Evolutionary conservation across 208 protist species (phyloP).

Genomic region (Dictyostelium gargantuum): DNA sequence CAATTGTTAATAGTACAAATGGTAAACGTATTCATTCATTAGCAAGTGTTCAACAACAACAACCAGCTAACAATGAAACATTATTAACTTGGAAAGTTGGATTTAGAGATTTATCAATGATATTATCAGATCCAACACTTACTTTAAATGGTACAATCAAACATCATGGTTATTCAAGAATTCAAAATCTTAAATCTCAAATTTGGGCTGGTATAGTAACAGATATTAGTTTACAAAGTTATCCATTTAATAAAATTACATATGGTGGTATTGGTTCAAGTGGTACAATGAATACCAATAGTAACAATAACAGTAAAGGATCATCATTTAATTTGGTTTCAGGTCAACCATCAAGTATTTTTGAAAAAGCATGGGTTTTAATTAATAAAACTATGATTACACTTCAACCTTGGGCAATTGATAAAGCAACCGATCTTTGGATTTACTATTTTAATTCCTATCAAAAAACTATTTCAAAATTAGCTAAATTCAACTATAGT

Average conservation of each 20-base stretch:
- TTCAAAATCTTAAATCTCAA: slow-evolving; percentile 32
- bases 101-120: slow-evolving; percentile 12
- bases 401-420: slow-evolving; percentile 62
- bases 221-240: slow-evolving; percentile 26
- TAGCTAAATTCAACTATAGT: neutral
- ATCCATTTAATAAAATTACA: neutral
- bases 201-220: slow-evolving; percentile 47
- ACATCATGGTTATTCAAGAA: neutral
- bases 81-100: slow-evolving; percentile 32
- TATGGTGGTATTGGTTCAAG: neutral
- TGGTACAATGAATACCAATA: neutral
- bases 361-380: slow-evolving; percentile 44
- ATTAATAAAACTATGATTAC: slow-evolving; percentile 54
- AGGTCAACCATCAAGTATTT: neutral
- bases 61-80: neutral
- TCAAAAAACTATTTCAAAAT: neutral
- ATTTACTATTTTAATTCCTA: slow-evolving; percentile 42
- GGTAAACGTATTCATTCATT: neutral
- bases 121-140: slow-evolving; percentile 25
- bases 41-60: neutral
- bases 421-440: slow-evolving; percentile 51
- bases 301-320: neutral
- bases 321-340: neutral
- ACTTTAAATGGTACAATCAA: neutral
- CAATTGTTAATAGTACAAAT: neutral